phyloP scores from a whole-genome alignment of 257 asterid species.

The Lycium barbarum region DNA sequence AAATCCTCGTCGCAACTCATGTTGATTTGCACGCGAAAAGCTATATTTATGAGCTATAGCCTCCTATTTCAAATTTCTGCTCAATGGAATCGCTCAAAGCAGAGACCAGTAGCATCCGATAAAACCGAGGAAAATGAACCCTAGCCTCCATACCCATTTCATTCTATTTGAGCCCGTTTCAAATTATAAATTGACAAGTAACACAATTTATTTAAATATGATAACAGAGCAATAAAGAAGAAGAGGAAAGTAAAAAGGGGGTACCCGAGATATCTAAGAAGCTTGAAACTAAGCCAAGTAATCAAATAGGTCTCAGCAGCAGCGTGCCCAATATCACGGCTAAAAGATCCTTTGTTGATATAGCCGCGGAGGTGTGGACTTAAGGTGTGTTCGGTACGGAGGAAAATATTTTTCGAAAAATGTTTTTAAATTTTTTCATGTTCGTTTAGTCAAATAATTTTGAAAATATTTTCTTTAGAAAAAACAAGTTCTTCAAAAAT shows the following conservation, averaged over 20 bases:
- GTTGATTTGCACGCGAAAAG: not conserved
- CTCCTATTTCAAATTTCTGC: not conserved
- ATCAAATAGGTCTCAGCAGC: constrained; percentile 96
- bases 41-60: not conserved
- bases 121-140: not conserved
- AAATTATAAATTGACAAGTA: not conserved
- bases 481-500: too few species aligned
- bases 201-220: not conserved
- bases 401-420: too few species aligned
- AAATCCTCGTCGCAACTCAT: too few species aligned
- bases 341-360: constrained; percentile 65
- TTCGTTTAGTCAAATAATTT: too few species aligned
- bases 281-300: constrained; percentile 83
- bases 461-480: too few species aligned
- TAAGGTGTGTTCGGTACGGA: not conserved
- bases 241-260: not conserved
- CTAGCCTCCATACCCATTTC: not conserved
- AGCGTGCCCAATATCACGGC: constrained; percentile 83
- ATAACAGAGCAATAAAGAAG: not conserved
- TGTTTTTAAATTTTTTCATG: too few species aligned
- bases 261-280: constrained; percentile 92
- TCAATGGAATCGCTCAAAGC: not conserved
- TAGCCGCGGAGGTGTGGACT: constrained; percentile 49
- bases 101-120: not conserved
- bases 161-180: not conserved